A percentile compares a stretch with the other conserved stretches of the same genome.
Evolutionary conservation across 805 yeast species (phyloP).

Genomic region (Ogataea ramenticola): DNA sequence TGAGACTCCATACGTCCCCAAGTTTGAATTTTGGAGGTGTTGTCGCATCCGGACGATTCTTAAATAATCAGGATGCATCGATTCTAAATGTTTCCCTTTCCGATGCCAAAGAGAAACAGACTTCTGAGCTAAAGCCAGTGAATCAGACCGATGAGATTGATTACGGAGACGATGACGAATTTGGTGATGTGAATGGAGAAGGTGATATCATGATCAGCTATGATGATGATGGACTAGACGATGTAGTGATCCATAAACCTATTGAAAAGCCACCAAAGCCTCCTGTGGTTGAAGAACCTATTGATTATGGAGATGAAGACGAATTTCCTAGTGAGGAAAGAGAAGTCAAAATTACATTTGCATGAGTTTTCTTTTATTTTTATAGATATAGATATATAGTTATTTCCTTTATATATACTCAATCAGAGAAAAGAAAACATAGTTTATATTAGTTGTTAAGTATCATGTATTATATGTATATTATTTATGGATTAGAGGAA

Average conservation of each 20-base stretch:
- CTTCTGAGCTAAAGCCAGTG: no score
- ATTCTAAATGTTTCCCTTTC: not conserved
- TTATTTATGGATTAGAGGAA: conserved; percentile 44
- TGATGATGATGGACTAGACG: not conserved
- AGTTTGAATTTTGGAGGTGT: not conserved
- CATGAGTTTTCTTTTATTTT: conserved; percentile 4
- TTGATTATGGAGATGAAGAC: conserved; percentile 26
- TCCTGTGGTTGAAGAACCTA: not conserved
- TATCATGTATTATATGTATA: not conserved
- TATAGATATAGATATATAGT: not conserved
- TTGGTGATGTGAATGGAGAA: conserved; percentile 5
- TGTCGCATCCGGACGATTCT: not conserved
- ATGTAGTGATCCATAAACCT: not conserved
- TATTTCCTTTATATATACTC: not conserved
- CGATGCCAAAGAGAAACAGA: not conserved
- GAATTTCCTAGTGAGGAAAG: conserved; percentile 27
- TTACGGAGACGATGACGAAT: conserved; percentile 16
- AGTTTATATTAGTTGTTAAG: no score
- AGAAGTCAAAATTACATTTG: conserved; percentile 22
- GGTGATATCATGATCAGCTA: conserved; percentile 12
- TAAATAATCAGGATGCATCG: not conserved
- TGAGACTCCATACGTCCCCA: not conserved
- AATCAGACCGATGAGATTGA: not conserved
- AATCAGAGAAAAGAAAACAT: no score
- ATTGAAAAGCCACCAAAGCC: not conserved